Percentiles rank a stretch among this genome's conserved stretches.
Evolutionary conservation across 805 yeast species (phyloP).

Genomic region (Huiozyma sinensis): DNA sequence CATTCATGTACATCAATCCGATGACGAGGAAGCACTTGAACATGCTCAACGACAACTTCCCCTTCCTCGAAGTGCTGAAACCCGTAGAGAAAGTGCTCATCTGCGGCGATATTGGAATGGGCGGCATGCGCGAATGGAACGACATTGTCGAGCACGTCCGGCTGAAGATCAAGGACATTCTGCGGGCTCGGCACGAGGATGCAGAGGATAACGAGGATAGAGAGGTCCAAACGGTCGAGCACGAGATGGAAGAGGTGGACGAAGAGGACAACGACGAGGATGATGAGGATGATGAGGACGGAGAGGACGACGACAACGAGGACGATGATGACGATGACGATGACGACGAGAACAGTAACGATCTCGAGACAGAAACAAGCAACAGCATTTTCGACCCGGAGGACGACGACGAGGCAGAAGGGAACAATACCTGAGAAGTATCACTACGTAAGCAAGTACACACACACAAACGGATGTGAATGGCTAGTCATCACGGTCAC

Average conservation of each 20-base stretch:
- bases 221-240: constrained; percentile 4
- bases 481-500: neutral
- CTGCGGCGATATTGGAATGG: constrained; percentile 86
- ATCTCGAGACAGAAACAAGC: neutral
- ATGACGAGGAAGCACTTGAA: constrained; percentile 63
- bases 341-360: constrained; percentile 23
- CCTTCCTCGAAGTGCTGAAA: constrained; percentile 60
- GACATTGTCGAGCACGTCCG: constrained; percentile 59
- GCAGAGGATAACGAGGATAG: constrained; percentile 25
- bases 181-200: constrained; percentile 21
- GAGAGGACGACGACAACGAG: constrained; percentile 36
- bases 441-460: neutral
- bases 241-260: constrained; percentile 34
- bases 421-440: constrained; percentile 7
- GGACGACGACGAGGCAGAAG: constrained; percentile 10
- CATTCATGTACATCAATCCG: constrained; percentile 73
- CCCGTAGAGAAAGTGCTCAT: constrained; percentile 73
- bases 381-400: constrained; percentile 6
- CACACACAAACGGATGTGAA: neutral
- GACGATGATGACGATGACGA: constrained; percentile 35
- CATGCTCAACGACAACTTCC: constrained; percentile 56
- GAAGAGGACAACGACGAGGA: constrained; percentile 38
- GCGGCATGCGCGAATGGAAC: constrained; percentile 85
- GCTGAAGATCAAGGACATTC: constrained; percentile 26
- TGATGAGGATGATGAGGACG: constrained; percentile 32